Evolutionary conservation across 2,329 filamentous ascomycete genomes (phyloP), one percentile per base, ranked within the genome.

Genomic region (Fusarium xylarioides): DNA sequence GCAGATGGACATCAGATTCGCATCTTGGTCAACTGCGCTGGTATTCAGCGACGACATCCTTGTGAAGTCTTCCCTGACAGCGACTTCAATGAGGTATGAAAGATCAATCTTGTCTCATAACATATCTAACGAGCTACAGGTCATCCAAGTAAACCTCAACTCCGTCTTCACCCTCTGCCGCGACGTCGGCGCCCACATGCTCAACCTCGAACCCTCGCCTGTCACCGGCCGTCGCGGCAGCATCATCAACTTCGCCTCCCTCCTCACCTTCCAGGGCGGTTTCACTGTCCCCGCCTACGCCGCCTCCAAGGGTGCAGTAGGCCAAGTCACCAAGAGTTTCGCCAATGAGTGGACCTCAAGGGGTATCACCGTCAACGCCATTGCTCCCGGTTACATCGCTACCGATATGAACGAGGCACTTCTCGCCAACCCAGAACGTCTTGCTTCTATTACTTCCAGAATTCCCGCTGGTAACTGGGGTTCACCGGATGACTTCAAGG

Each of bases 341-440:
- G 91, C 91, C 52, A 97, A 97, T 80, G 93, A 97, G 83, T 97
- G 95, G 95, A 90, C 91, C 0, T 82, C 85, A n/a, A 88, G 90
- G 78, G 94, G 94, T 5, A 88, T 97, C 70, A 93, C 89, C 2
- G 94, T 97, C 44, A 97, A 97, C 81, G 93, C 92, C 12, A 93
- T 97, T 79, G 94, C 95, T 5, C 95, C 95, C 0, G 95, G 95
- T 0, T 97, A 97, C 82, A 93, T 97, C 76, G 93, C 89, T 55
- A 97, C 95, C n/a, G 95, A 97, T 68, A 97, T 97, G 95, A 98
- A 97, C 81, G 88, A 87, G 74, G 95, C 94, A 6, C 82, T 98
- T 78, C 89, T 97, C 47, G 88, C 91, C 56, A 91, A 97, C 81
- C 82, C 88, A 77, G 89, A 88, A 74, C 85, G 95, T 40, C 87